A percentile compares a stretch with the other conserved stretches of the same genome.
Conservation (phyloP, 139 green algal species). For the Micractinium conductrix region DNA sequence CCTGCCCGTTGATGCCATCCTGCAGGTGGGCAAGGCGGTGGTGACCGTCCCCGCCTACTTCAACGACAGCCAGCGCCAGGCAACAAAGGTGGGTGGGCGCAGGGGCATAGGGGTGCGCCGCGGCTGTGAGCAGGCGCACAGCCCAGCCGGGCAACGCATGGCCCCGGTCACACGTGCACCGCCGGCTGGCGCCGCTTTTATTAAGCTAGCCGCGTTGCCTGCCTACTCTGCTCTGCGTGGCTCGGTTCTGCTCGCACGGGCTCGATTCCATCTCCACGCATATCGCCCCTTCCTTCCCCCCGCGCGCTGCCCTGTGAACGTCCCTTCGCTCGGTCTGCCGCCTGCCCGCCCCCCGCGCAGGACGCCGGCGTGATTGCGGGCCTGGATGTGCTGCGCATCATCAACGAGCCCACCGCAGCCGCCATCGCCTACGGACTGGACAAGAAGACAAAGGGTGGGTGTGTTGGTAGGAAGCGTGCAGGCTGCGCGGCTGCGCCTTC, state of each 20-base stretch:
- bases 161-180: too few relatives aligned
- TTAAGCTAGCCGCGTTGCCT: too few relatives aligned
- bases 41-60: constrained; percentile 99
- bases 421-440: constrained; percentile 93
- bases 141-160: background rate
- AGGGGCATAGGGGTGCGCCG: background rate
- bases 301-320: too few relatives aligned
- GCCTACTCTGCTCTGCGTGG: too few relatives aligned
- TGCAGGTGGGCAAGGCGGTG: constrained; percentile 98
- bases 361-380: constrained; percentile 96
- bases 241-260: too few relatives aligned
- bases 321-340: background rate
- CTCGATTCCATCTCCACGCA: too few relatives aligned
- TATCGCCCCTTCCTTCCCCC: too few relatives aligned
- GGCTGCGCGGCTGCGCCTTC: background rate
- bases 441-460: constrained; percentile 61
- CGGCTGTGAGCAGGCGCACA: background rate
- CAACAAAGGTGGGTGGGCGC: constrained; percentile 71
- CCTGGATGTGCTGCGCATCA: constrained; percentile 96
- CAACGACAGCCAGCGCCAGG: constrained; percentile 98
- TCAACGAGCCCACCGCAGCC: constrained; percentile 97
- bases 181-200: background rate
- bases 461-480: background rate
- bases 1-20: too few relatives aligned
- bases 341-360: constrained; percentile 60